Base-by-base conservation (phyloP, 2,329 filamentous ascomycete genomes). In the Ceratocystis papillata region DNA sequence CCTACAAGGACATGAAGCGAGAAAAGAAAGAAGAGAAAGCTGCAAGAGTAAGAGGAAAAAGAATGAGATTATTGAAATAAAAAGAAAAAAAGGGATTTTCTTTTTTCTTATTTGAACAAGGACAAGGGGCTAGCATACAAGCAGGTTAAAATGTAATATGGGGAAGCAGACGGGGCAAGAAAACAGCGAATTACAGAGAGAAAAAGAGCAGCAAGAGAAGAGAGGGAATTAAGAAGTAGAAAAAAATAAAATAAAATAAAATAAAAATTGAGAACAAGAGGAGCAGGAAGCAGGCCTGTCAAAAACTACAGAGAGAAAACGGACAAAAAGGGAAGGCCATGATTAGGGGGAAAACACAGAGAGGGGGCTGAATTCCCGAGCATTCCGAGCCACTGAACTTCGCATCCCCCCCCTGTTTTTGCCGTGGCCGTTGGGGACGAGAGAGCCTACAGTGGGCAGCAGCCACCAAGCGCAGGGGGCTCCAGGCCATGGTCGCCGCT, bases 341-440 rank as follows among this genome's bases (percentile, higher is more conserved):
- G 10, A 41, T 48, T 48, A 59, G 48, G 48, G 48, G 7, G 12
- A 37, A 37, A 10, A 37, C 37, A 37, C 37, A 37, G 37, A 37
- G 37, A 37, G 63, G 59, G 44, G 28, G 63, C 20, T 59, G 66
- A 65, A 67, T 67, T 63, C 63, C 65, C 66, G 66, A 63, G 64
- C 28, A 59, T 59, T 59, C 53, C 37, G 37, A 37, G 37, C 10
- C 37, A 12, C 37, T 37, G 10, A 37, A 8, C 17, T 33, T 59
- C 6, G 22, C 53, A 37, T 12, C 28, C 25, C 30, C 53, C 53
- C 48, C 48, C 25, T 53, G 48, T 53, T 50, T 10, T 57, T 20
- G 22, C 20, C 17, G 17, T 50, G n/a, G 10, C 10, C 37, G 10
- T 12, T 37, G 10, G 37, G 37, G 37, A 37, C 8, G 1, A 37